phyloP scores from a whole-genome alignment of 2,329 filamentous ascomycete species.

The Annulohypoxylon truncatum region DNA sequence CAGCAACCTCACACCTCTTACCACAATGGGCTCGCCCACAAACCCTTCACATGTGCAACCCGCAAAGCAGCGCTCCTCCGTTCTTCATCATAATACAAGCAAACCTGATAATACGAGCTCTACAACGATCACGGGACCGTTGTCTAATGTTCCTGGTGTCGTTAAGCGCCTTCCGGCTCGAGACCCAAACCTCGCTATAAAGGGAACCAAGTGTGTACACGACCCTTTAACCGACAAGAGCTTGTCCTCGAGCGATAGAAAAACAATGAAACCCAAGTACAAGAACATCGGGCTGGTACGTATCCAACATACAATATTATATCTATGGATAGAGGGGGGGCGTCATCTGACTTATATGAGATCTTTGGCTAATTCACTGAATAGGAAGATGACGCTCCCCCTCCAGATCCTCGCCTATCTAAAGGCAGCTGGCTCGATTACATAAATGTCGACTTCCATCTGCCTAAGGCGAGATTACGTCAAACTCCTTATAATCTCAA shows the following conservation, averaged over 20 bases:
- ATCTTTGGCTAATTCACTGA: conserved; percentile 69
- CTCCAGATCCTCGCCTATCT: conserved; percentile 84
- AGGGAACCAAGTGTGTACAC: conserved; percentile 70
- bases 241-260: conserved; percentile 65
- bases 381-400: conserved; percentile 82
- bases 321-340: conserved; percentile 60
- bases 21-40: conserved; percentile 64
- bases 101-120: conserved; percentile 52
- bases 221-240: conserved; percentile 61
- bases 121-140: conserved; percentile 47
- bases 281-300: conserved; percentile 75
- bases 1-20: conserved; percentile 63
- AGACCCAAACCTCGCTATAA: conserved; percentile 65
- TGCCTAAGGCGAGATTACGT: conserved; percentile 76
- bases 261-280: conserved; percentile 69
- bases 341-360: conserved; percentile 68
- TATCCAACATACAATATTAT: conserved; percentile 56
- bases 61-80: conserved; percentile 67
- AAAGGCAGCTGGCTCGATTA: conserved; percentile 73
- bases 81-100: conserved; percentile 59
- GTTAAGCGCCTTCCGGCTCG: conserved; percentile 64
- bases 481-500: conserved; percentile 82
- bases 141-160: conserved; percentile 44
- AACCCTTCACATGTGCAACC: conserved; percentile 58
- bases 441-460: conserved; percentile 76